Percentiles rank a stretch among this genome's conserved stretches.
Conservation (phyloP, 352 stramenopile genomes). For the Paralagenidium karlingii region DNA sequence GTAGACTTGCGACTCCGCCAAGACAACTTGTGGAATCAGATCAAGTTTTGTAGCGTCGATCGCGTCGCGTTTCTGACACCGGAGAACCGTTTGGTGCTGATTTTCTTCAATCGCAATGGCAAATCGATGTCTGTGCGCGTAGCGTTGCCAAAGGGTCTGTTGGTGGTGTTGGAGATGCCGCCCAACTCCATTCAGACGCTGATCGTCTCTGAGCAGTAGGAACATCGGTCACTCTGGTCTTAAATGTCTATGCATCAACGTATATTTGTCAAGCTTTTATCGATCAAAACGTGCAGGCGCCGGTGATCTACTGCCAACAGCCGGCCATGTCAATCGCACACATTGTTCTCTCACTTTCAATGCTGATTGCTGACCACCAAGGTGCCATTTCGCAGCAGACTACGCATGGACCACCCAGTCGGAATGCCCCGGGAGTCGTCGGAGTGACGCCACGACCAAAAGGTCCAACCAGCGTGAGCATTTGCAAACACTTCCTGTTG, state of each 20-base stretch:
- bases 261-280: no score
- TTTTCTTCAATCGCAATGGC: conserved; percentile 24
- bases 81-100: conserved; percentile 16
- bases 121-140: conserved; percentile 17
- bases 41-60: conserved; percentile 21
- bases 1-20: no score
- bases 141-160: conserved; percentile 6
- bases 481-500: conserved; percentile 42
- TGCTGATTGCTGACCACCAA: no score
- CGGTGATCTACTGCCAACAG: no score
- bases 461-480: conserved; percentile 18
- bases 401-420: conserved; percentile 65
- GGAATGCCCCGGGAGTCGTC: conserved; percentile 36
- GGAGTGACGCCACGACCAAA: conserved; percentile 39
- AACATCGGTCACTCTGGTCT: not conserved
- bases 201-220: conserved; percentile 7
- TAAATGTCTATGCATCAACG: not conserved
- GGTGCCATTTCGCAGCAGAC: conserved; percentile 70
- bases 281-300: no score
- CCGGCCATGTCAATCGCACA: no score
- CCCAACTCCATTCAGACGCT: conserved; percentile 10
- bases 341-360: no score
- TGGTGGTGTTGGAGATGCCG: not conserved
- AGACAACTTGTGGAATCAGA: no score
- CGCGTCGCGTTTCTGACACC: conserved; percentile 34